Base-by-base conservation (phyloP, 1,139 yeast genomes). In the Geotrichum siamense region DNA sequence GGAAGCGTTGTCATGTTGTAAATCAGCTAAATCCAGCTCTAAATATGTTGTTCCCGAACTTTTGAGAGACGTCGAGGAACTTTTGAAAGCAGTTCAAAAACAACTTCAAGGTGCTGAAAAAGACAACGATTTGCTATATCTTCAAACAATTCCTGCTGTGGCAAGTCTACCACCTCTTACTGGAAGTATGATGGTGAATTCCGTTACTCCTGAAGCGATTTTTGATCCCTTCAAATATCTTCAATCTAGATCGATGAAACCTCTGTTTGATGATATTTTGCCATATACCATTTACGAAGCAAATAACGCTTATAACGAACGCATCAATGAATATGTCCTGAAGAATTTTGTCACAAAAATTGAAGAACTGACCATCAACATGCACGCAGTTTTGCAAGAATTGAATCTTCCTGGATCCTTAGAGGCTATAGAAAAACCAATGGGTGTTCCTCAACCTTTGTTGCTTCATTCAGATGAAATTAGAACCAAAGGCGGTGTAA, bases 121-220 rank as follows among this genome's bases (percentile, higher is more conserved):
- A 54, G 96, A 87, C 52, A 87, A 87, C 57, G 91, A 85, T 56
- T 68, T 86, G 55, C 78, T 87, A 3, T 85, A 85, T 60, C 62
- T 83, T 38, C 79, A 82, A 51, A 63, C 69, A 1, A 78, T 86
- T 0, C 94, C 94, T 0, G 56, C 57, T 0, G 60, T 58, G 2
- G 51, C 61, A 0, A 68, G 70, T 1, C 55, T 79, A 3, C 67
- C 76, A 1, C 58, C 67, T 0, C 65, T 80, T 3, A 59, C 65
- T 0, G 72, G 75, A 1, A 60, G 50, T 3, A 35, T 73, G 5
- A 75, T 82, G 71, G 85, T 81, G 0, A 75, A 75, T 43, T 67
- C 79, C 0, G 51, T 70, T 5, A 54, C 64, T 0, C 70, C 75
- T 0, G 67, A 63, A 1, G 71, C 69, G 4, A 47, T 70, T 0